Conservation (phyloP, 169 alveolate genomes). For the Cryptosporidium baileyi region DNA sequence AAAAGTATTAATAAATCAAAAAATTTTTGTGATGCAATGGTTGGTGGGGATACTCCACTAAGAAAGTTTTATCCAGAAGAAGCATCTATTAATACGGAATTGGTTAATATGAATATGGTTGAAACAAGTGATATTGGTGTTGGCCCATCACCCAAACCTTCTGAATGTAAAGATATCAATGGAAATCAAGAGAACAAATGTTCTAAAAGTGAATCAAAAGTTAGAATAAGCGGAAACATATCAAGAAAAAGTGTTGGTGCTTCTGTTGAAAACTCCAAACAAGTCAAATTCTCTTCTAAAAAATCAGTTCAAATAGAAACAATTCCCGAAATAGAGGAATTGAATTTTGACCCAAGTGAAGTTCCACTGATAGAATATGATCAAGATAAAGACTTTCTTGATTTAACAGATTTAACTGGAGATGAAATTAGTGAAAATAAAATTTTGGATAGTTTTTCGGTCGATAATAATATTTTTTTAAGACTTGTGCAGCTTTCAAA, state of each 20-base stretch:
- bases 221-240: slow-evolving; percentile 16
- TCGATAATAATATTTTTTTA: slow-evolving; percentile 37
- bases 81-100: background rate
- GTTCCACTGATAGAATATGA: slow-evolving; percentile 38
- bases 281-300: slow-evolving; percentile 39
- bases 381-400: background rate
- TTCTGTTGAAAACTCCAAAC: slow-evolving; percentile 34
- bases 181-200: background rate
- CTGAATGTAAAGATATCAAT: background rate
- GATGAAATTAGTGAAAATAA: background rate
- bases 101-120: background rate
- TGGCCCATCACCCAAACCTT: slow-evolving; percentile 59
- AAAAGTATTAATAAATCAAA: background rate
- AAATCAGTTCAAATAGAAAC: background rate
- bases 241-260: slow-evolving; percentile 42
- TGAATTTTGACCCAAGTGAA: slow-evolving; percentile 54
- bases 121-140: slow-evolving; percentile 60
- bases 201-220: background rate
- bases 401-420: too few relatives aligned
- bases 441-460: slow-evolving; percentile 23
- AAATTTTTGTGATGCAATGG: slow-evolving; percentile 44
- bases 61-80: background rate
- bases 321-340: slow-evolving; percentile 7
- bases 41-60: slow-evolving; percentile 68
- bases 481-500: slow-evolving; percentile 56